Conservation (phyloP, 2,329 filamentous ascomycete genomes). For the Hypoxylon sp. region DNA sequence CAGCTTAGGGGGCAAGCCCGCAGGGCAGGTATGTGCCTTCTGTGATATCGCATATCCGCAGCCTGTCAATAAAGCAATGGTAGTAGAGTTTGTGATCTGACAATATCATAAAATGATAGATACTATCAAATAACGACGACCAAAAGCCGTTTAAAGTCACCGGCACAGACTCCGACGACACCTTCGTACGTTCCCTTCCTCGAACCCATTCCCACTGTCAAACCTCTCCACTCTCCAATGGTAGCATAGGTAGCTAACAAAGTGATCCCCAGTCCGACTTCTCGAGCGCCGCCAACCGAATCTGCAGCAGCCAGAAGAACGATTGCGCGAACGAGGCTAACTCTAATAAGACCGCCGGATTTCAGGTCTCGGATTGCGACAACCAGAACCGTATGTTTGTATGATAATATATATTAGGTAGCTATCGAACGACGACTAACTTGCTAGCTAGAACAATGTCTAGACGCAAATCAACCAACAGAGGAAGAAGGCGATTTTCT, state of each 20-base stretch:
- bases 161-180: conserved; percentile 49
- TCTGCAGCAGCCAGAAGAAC: conserved; percentile 64
- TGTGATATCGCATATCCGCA: not conserved
- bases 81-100: not conserved
- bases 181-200: conserved; percentile 55
- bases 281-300: conserved; percentile 55
- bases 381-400: conserved; percentile 59
- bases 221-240: too few species aligned
- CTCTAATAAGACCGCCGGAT: conserved; percentile 30
- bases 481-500: conserved; percentile 59
- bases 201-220: too few species aligned
- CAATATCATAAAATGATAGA: conserved; percentile 6
- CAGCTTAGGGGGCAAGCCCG: conserved; percentile 54
- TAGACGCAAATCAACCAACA: conserved; percentile 51
- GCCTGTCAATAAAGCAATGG: not conserved
- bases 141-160: conserved; percentile 57
- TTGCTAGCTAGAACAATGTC: conserved; percentile 55
- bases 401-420: too few species aligned
- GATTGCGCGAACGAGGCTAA: conserved; percentile 53
- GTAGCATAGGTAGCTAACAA: not conserved
- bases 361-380: conserved; percentile 60
- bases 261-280: conserved; percentile 55
- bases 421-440: conserved; percentile 8
- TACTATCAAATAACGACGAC: conserved; percentile 22
- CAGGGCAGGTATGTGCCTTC: conserved; percentile 51